Conservation (phyloP, 208 protist species). For the Leptomonas seymouri region DNA sequence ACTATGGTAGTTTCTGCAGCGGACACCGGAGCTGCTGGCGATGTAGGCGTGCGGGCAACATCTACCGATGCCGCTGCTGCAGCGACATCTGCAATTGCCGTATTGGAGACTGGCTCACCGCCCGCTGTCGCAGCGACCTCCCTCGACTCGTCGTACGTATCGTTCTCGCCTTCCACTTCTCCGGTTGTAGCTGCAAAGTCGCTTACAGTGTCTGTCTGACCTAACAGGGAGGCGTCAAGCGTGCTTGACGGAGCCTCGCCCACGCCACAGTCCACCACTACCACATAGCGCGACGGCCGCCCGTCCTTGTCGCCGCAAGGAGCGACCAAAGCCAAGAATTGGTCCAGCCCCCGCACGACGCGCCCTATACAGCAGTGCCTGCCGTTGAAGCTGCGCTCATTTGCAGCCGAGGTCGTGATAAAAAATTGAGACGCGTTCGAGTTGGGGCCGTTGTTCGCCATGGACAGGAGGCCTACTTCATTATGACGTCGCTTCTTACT, state of each 20-base stretch:
- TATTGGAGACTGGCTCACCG: not conserved
- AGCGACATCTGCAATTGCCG: not conserved
- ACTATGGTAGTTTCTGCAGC: not conserved
- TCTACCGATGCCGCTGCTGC: not conserved
- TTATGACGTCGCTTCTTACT: constrained; percentile 93
- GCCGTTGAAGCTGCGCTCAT: constrained; percentile 74
- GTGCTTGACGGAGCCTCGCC: constrained; percentile 26
- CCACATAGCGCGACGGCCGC: constrained; percentile 68
- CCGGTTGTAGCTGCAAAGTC: not conserved
- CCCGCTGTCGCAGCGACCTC: no score
- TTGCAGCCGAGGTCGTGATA: constrained; percentile 73
- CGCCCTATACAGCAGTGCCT: constrained; percentile 75
- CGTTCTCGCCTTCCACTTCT: no score
- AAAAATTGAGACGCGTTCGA: constrained; percentile 95
- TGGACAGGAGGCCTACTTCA: constrained; percentile 74
- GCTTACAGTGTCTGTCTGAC: not conserved
- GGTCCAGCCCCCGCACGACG: constrained; percentile 52
- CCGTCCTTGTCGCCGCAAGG: constrained; percentile 69
- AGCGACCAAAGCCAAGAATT: constrained; percentile 60
- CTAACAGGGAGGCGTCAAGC: not conserved
- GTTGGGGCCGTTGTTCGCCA: constrained; percentile 94
- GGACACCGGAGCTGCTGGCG: not conserved
- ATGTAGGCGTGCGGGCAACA: not conserved
- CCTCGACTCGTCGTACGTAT: no score
- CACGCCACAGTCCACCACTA: constrained; percentile 79